phyloP scores from a whole-genome alignment of 2,329 filamentous ascomycete species.

The Pyrenophora seminiperda region DNA sequence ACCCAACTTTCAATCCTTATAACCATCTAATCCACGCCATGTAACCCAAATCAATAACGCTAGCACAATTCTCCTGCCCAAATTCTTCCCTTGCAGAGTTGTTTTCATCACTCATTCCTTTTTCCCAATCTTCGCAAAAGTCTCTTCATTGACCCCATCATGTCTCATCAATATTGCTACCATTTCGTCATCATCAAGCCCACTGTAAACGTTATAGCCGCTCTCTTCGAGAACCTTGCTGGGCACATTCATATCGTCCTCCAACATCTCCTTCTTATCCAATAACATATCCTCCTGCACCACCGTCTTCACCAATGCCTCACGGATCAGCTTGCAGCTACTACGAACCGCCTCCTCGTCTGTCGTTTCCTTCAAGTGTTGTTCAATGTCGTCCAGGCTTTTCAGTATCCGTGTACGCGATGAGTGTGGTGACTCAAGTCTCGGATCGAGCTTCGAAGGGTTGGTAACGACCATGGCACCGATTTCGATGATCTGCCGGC shows the following conservation, averaged over 20 bases:
- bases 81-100: too few relatives aligned
- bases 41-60: neutral
- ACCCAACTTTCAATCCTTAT: neutral
- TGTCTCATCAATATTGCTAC: slow-evolving; percentile 21
- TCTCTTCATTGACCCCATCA: neutral
- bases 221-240: slow-evolving; percentile 3
- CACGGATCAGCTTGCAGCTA: slow-evolving; percentile 28
- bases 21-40: neutral
- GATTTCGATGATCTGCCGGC: slow-evolving; percentile 37
- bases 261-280: neutral
- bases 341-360: slow-evolving; percentile 22
- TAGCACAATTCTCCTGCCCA: neutral
- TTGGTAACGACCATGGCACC: slow-evolving; percentile 36
- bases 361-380: slow-evolving; percentile 16
- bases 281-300: neutral
- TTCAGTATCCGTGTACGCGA: slow-evolving; percentile 5
- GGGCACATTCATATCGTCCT: slow-evolving; percentile 1
- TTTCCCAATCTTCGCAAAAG: neutral
- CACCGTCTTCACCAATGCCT: neutral
- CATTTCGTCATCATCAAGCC: slow-evolving; percentile 8
- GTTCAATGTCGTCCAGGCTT: slow-evolving; percentile 28
- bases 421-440: neutral
- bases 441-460: slow-evolving; percentile 6
- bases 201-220: slow-evolving; percentile 1
- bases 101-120: neutral